phyloP scores from a whole-genome alignment of 2,329 filamentous ascomycete genomes.

The Mollisia scopiformis region DNA sequence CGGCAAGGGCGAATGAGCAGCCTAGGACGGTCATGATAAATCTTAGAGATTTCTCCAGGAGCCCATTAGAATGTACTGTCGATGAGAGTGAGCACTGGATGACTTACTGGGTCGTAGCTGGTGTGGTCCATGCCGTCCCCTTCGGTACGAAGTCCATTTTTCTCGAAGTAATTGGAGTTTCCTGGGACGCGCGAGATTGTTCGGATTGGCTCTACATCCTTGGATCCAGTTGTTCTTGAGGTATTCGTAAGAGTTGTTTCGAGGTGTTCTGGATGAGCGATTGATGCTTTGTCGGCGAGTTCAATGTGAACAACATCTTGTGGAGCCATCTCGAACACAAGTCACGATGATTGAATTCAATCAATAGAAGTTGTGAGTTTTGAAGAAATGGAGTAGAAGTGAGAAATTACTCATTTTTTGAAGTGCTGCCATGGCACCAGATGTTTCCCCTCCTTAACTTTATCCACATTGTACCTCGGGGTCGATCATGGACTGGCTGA shows the following conservation, averaged over 20 bases:
- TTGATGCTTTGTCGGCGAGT: not conserved
- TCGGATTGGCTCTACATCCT: not conserved
- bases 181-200: not conserved
- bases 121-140: slow-evolving; percentile 48
- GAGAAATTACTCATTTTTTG: too few relatives aligned
- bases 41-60: slow-evolving; percentile 35
- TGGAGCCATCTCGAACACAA: not conserved
- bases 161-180: slow-evolving; percentile 45
- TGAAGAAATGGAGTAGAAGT: too few relatives aligned
- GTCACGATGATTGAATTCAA: too few relatives aligned
- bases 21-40: slow-evolving; percentile 18
- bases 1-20: slow-evolving; percentile 14
- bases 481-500: too few relatives aligned
- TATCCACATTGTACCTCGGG: too few relatives aligned
- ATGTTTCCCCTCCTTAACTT: too few relatives aligned
- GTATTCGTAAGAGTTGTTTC: not conserved
- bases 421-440: too few relatives aligned
- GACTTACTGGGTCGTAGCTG: not conserved
- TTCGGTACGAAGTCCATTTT: slow-evolving; percentile 45
- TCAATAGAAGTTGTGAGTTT: too few relatives aligned
- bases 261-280: not conserved
- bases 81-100: not conserved
- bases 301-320: not conserved
- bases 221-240: not conserved
- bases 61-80: not conserved